A percentile compares a stretch with the other conserved stretches of the same genome.
Conservation (phyloP, 2,329 filamentous ascomycete genomes). For the Neoscytalidium dimidiatum region DNA sequence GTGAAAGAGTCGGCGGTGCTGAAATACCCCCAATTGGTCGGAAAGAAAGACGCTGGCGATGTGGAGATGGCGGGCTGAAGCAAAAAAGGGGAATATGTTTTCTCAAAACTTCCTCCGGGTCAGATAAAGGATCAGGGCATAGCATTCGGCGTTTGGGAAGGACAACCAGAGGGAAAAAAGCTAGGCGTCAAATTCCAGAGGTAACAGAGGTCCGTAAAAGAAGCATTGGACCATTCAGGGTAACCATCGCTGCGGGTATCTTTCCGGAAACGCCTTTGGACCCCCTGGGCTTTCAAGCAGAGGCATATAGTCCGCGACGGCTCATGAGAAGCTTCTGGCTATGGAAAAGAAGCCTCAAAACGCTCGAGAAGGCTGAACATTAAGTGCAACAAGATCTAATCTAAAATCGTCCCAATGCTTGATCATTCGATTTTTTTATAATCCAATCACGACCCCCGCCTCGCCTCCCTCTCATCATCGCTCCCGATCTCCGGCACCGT, state of each 20-base stretch:
- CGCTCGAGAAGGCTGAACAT: too few species aligned
- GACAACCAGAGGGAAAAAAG: not conserved
- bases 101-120: not conserved
- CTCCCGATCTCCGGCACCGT: slow-evolving; percentile 27
- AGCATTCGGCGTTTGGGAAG: slow-evolving; percentile 5
- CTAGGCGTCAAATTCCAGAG: not conserved
- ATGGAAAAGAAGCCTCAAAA: too few species aligned
- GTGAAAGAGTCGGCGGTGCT: slow-evolving; percentile 52
- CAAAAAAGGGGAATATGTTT: not conserved
- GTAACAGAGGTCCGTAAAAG: too few species aligned
- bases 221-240: too few species aligned
- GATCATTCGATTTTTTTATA: not conserved
- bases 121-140: not conserved
- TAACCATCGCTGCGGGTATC: too few species aligned
- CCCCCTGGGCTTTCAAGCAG: too few species aligned
- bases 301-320: too few species aligned
- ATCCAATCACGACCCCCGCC: too few species aligned
- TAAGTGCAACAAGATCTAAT: too few species aligned
- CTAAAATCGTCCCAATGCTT: too few species aligned
- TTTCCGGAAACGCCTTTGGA: too few species aligned
- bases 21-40: slow-evolving; percentile 29
- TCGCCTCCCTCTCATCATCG: slow-evolving; percentile 21
- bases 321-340: too few species aligned
- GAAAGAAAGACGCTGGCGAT: not conserved
- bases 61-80: slow-evolving; percentile 18